These are phyloP conservation scores for Ophiocordyceps camponoti-floridani DNA, from an alignment of 2,329 filamentous ascomycete species.

Conservation along the genomic window DNA sequence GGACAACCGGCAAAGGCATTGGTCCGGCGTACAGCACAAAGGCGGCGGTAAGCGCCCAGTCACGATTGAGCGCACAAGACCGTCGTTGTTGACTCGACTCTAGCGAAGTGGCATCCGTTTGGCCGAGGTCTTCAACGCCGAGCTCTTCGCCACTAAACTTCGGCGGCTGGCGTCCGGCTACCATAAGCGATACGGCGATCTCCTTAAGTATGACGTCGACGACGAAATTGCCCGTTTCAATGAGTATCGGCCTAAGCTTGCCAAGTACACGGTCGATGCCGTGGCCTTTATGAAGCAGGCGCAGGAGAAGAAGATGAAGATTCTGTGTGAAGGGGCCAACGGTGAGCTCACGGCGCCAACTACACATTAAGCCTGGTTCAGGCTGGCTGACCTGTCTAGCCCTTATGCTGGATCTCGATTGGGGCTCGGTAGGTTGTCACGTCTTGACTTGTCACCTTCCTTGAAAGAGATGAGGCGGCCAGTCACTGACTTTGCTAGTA, in stretches of 20 bases:
- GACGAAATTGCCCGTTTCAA: slow-evolving; percentile 48
- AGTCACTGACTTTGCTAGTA: slow-evolving; percentile 2
- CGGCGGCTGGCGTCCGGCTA: slow-evolving; percentile 38
- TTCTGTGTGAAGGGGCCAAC: slow-evolving; percentile 49
- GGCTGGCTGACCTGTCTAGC: slow-evolving; percentile 5
- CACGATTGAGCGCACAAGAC: background rate
- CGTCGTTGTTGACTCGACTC: background rate
- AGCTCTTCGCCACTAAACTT: slow-evolving; percentile 48
- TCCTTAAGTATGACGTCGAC: slow-evolving; percentile 48
- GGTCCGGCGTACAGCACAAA: slow-evolving; percentile 6
- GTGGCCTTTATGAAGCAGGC: slow-evolving; percentile 44
- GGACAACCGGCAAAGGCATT: slow-evolving; percentile 17
- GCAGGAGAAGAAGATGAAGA: slow-evolving; percentile 37
- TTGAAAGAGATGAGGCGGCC: background rate
- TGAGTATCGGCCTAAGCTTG: slow-evolving; percentile 36
- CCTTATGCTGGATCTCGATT: slow-evolving; percentile 49
- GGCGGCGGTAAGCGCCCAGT: slow-evolving; percentile 1
- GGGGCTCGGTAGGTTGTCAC: slow-evolving; percentile 14
- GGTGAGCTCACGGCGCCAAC: background rate
- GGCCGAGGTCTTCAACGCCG: slow-evolving; percentile 48
- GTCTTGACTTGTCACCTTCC: too few species aligned
- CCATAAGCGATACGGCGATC: slow-evolving; percentile 50
- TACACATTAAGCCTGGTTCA: background rate
- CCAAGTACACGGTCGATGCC: slow-evolving; percentile 46
- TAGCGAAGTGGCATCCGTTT: slow-evolving; percentile 47